Conservation (phyloP, 2,329 filamentous ascomycete species). For the Westerdykella aurantiaca region DNA sequence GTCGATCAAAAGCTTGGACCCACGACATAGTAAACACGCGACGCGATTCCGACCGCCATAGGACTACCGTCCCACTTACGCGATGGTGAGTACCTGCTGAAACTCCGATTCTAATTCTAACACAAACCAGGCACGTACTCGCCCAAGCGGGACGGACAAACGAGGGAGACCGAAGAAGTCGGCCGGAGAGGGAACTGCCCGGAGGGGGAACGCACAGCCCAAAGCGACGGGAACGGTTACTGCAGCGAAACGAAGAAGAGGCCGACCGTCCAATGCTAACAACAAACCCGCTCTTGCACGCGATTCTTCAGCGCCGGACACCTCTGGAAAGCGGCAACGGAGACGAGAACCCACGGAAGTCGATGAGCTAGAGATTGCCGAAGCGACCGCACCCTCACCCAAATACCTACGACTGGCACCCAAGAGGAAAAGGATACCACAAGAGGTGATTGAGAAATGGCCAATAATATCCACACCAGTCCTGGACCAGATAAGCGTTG, state of each 20-base stretch:
- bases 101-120: neutral
- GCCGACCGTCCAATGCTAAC: neutral
- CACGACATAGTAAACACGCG: no score
- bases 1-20: no score
- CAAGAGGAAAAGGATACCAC: slow-evolving; percentile 32
- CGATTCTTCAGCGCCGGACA: neutral
- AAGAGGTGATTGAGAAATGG: slow-evolving; percentile 44
- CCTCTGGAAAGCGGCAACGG: neutral
- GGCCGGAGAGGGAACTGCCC: neutral
- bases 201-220: neutral
- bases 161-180: neutral
- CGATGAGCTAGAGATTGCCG: neutral
- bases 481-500: slow-evolving; percentile 50
- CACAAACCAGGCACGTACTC: neutral
- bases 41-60: no score
- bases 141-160: neutral
- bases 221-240: neutral
- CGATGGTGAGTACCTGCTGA: neutral
- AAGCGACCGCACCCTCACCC: neutral
- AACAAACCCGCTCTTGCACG: neutral
- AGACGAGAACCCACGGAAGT: neutral
- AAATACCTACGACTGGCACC: slow-evolving; percentile 32
- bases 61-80: no score
- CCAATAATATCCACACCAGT: slow-evolving; percentile 51
- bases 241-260: neutral